phyloP scores from a whole-genome alignment of 2,329 filamentous ascomycete species.

The Fusarium tanahbumbuense region DNA sequence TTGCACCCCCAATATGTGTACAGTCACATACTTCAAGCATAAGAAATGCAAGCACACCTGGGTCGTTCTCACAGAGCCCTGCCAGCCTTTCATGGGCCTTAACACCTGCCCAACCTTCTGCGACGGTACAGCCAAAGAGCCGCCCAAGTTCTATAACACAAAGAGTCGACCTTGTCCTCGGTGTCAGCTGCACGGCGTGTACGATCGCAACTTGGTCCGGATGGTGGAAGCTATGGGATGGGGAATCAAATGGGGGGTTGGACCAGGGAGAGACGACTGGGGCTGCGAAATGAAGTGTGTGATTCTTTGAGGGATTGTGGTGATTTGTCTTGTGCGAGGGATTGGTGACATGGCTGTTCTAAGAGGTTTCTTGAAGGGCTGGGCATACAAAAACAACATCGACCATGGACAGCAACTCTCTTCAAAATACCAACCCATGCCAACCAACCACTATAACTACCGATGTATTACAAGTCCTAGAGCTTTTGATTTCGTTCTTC shows the following conservation, averaged over 20 bases:
- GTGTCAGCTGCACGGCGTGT: conserved; percentile 55
- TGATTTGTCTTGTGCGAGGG: background rate
- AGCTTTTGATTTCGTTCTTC: background rate
- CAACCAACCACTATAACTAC: background rate
- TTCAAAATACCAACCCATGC: background rate
- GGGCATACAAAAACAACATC: background rate
- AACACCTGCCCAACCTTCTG: conserved; percentile 59
- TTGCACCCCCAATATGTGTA: conserved; percentile 56
- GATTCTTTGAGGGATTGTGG: conserved; percentile 46
- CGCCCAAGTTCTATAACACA: conserved; percentile 53
- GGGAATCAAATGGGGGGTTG: conserved; percentile 61
- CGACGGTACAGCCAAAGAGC: conserved; percentile 53
- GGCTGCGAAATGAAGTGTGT: conserved; percentile 53
- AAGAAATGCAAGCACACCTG: conserved; percentile 64
- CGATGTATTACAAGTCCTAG: background rate
- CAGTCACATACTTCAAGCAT: conserved; percentile 60
- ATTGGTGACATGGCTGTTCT: background rate
- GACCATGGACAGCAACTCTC: background rate
- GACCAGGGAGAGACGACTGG: conserved; percentile 55
- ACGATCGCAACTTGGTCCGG: conserved; percentile 61
- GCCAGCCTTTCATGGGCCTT: conserved; percentile 63
- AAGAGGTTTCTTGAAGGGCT: background rate
- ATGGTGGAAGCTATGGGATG: conserved; percentile 59
- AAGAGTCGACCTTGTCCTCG: conserved; percentile 55
- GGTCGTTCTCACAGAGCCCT: conserved; percentile 60